These are phyloP conservation scores for Hyparrhenia diplandra DNA, from an alignment of 176 grass and related monocot genomes.

Conservation along the genomic window DNA sequence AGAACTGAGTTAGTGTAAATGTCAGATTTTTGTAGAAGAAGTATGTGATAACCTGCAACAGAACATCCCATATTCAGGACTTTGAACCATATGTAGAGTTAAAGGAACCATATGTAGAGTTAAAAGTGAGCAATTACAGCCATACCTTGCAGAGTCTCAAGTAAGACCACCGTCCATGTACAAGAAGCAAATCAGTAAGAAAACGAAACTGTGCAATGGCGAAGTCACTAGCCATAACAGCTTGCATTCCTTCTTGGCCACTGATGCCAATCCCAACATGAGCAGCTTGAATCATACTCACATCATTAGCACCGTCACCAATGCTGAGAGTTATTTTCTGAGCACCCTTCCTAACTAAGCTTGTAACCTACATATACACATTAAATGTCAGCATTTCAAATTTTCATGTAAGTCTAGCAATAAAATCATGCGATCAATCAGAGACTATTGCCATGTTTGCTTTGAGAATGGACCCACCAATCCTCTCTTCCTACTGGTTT, in stretches of 20 bases:
- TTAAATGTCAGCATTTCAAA: not conserved
- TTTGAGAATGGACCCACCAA: not conserved
- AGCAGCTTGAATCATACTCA: constrained; percentile 99
- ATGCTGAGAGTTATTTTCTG: constrained; percentile 95
- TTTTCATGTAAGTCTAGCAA: constrained; percentile 11
- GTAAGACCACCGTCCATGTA: constrained; percentile 99
- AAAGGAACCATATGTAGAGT: too few species aligned
- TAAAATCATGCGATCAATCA: constrained; percentile 19
- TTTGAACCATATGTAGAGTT: constrained; percentile 6
- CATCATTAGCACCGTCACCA: constrained; percentile 99
- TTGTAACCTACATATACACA: constrained; percentile 63
- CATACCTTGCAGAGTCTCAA: constrained; percentile 90
- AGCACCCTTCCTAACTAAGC: constrained; percentile 95
- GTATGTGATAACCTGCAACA: constrained; percentile 89
- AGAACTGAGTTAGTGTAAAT: constrained; percentile 98
- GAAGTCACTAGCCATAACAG: constrained; percentile 99
- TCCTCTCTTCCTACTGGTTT: not conserved
- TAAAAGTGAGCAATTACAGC: constrained; percentile 10
- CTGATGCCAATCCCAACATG: constrained; percentile 99
- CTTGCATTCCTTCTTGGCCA: constrained; percentile 99
- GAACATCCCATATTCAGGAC: constrained; percentile 10
- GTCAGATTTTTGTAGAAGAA: constrained; percentile 99
- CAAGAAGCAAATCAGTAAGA: constrained; percentile 98
- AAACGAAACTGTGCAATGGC: constrained; percentile 95
- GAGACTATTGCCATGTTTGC: not conserved